Evolutionary conservation across 768 basidiomycete genomes (phyloP), one percentile per base, ranked within the genome.

Genomic region (Clitopilus passeckerianus): DNA sequence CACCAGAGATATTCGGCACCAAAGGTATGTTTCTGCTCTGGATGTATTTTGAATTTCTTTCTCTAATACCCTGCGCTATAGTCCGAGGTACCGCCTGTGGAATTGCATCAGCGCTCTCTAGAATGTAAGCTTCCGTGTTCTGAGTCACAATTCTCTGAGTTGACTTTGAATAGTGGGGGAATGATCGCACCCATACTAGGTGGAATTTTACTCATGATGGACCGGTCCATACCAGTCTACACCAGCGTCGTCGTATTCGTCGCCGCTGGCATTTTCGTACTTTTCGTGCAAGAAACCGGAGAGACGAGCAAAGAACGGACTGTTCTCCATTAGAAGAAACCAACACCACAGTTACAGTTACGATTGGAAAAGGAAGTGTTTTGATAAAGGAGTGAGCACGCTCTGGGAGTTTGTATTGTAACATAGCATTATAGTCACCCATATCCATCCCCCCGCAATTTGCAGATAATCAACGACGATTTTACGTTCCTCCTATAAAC

Each of bases 61-160:
- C n/a, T n/a, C 62, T 12, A 20, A 61, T 33, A 56, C 20, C 54
- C 2, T 41, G 59, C 53, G 20, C 53, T 30, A 27, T 64, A 86
- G 89, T 94, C 2, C 85, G 93, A 53, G 93, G 94, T 24, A 93
- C 93, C 0, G 94, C 93, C 0, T 89, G 90, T 66, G 93, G 93
- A 0, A 88, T 91, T 56, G 93, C 93, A 0, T 92, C 91, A 2
- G 93, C 92, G 9, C 71, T 95, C 0, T 93, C 90, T 1, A 80
- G 94, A 70, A 85, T 95, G 87, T 93, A 67, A 56, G 87, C 77
- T 20, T 23, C 56, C 46, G 23, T 56, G 46, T 34, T 41, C 34
- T 15, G 35, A n/a, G n/a, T n/a, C n/a, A n/a, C n/a, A n/a, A n/a
- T 56, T 35, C 46, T 41, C 41, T 57, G n/a, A 61, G 53, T 59